phyloP scores from a whole-genome alignment of 176 grass and related monocot species.

The Triticum timopheevii region DNA sequence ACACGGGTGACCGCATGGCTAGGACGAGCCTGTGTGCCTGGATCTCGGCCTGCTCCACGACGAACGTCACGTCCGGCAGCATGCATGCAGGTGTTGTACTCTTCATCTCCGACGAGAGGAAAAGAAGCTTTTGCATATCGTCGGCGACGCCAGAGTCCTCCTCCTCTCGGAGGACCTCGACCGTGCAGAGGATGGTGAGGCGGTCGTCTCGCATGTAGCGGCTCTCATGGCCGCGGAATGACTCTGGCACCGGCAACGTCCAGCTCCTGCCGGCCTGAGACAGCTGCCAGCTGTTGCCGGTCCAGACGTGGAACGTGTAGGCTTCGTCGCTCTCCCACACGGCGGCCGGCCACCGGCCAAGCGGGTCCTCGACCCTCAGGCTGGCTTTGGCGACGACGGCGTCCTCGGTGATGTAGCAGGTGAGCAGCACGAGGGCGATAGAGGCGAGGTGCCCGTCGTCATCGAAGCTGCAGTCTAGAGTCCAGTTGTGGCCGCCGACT shows the following conservation, averaged over 20 bases:
- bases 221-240: not conserved
- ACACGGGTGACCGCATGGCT: not conserved
- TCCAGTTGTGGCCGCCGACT: too few relatives aligned
- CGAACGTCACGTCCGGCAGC: not conserved
- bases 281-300: not conserved
- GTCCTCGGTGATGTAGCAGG: not conserved
- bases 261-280: not conserved
- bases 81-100: not conserved
- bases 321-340: not conserved
- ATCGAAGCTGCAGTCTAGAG: too few relatives aligned
- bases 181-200: not conserved
- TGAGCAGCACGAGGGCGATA: too few relatives aligned
- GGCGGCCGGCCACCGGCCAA: not conserved
- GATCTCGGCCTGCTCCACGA: not conserved
- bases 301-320: not conserved
- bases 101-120: not conserved
- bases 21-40: not conserved
- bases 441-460: too few relatives aligned
- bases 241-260: not conserved
- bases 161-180: not conserved
- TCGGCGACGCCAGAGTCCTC: not conserved
- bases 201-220: not conserved
- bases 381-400: not conserved
- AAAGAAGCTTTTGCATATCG: not conserved
- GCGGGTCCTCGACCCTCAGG: not conserved